Evolutionary conservation across 441 rosid species (phyloP).

Genomic region (Corymbia citriodora): DNA sequence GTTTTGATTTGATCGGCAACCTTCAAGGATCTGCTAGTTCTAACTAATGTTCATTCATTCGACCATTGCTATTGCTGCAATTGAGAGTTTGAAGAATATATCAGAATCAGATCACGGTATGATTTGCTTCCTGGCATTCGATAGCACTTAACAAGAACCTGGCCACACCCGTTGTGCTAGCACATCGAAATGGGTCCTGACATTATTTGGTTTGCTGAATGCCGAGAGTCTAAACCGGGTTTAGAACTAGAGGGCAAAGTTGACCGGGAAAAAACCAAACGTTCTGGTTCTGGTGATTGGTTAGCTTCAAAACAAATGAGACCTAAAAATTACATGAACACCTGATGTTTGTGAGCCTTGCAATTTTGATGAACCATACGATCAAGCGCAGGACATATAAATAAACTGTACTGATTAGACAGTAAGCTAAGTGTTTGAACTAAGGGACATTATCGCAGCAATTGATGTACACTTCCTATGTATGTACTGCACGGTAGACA

Average conservation of each 20-base stretch:
- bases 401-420: background rate
- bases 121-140: background rate
- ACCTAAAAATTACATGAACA: background rate
- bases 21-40: background rate
- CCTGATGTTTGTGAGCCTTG: background rate
- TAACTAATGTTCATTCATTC: background rate
- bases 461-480: background rate
- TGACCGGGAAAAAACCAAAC: background rate
- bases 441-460: background rate
- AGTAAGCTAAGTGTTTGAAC: background rate
- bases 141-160: background rate
- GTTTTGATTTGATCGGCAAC: background rate
- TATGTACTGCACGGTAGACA: background rate
- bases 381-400: background rate
- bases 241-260: background rate
- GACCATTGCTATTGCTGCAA: background rate
- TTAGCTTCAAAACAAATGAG: background rate
- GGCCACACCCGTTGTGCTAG: background rate
- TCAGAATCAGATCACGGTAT: background rate
- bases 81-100: background rate
- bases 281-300: background rate
- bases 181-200: background rate
- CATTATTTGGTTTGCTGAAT: background rate
- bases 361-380: background rate
- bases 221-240: background rate